Percentiles rank a stretch among this genome's conserved stretches.
phyloP scores from a whole-genome alignment of 1,284 basidiomycete species.

The Naganishia cerealis region DNA sequence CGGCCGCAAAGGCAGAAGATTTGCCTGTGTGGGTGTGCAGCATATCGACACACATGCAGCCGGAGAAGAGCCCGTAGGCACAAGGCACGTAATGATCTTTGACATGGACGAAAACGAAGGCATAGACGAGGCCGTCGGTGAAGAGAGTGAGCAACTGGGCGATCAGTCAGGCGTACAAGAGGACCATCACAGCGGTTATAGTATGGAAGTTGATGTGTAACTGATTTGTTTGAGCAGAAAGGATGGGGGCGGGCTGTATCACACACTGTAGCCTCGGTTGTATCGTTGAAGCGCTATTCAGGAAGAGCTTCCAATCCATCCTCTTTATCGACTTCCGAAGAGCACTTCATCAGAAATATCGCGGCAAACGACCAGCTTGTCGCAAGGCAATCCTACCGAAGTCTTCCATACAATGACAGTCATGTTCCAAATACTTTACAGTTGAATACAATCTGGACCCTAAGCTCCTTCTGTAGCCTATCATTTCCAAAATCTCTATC shows the following conservation, averaged over 20 bases:
- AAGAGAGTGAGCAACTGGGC: background rate
- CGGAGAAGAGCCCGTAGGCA: background rate
- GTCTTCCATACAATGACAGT: background rate
- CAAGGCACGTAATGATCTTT: constrained; percentile 3
- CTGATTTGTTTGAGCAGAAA: background rate
- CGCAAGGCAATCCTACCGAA: background rate
- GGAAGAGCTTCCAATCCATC: no score
- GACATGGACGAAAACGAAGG: constrained; percentile 24
- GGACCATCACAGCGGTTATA: background rate
- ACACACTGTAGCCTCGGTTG: background rate
- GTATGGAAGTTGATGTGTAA: constrained; percentile 21
- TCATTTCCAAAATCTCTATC: background rate
- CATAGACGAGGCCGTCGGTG: background rate
- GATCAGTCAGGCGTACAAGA: background rate
- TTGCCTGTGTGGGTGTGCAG: constrained; percentile 23
- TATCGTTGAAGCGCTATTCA: background rate
- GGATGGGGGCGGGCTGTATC: background rate
- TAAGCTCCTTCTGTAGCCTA: background rate
- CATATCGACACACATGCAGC: background rate
- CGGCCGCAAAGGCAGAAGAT: constrained; percentile 27
- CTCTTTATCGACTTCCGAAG: no score
- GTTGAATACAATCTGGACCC: background rate
- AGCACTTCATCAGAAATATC: no score
- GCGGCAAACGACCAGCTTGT: background rate
- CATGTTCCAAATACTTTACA: background rate